Base-by-base conservation (phyloP, 345 rosid species). In the Ceriops decandra region DNA sequence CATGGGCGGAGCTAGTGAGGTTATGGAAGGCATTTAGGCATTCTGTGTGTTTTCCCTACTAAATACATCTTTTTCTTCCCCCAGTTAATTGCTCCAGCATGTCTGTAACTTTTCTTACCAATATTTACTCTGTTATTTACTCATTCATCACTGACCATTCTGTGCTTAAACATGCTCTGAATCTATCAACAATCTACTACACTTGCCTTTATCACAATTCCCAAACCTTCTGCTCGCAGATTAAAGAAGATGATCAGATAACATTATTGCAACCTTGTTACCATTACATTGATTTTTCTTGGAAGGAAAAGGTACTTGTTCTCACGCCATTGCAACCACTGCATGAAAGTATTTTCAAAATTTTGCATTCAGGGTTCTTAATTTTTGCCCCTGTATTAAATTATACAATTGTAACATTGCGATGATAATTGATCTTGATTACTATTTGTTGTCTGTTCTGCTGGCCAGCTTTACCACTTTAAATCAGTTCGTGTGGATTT, bases 401-500 rank as follows among this genome's bases (percentile, higher is more conserved):
- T 15, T 42, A 42, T 42, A 0, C 19, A 5, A 42, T 42, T 0
- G 1, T 42, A 42, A 42, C 49, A 42, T 10, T 20, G 9, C 62
- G 10, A 15, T 49, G 47, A 51, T 71, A 16, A 31, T 16, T 56
- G 52, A 16, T 35, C n/a, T 24, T 32, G 7, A 56, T 38, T 35
- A 22, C 21, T 49, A 38, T 65, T 21, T 64, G 46, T 17, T 52
- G 68, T 53, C 4, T 67, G 46, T 35, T 58, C 57, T 57, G 31
- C 47, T 19, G 66, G 76, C 33, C 85, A 88, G 93, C 52, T 65
- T 64, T 79, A 84, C 81, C 63, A 75, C 32, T 84, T 88, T 82
- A 83, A 79, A 76, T 83, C 85, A 6, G 68, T 86, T 66, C 93
- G 93, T 0, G 88, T 88, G 67, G 93, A 86, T 77, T 88, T 88